Conservation (phyloP, 2,329 filamentous ascomycete genomes). For the Colletotrichum incanum region DNA sequence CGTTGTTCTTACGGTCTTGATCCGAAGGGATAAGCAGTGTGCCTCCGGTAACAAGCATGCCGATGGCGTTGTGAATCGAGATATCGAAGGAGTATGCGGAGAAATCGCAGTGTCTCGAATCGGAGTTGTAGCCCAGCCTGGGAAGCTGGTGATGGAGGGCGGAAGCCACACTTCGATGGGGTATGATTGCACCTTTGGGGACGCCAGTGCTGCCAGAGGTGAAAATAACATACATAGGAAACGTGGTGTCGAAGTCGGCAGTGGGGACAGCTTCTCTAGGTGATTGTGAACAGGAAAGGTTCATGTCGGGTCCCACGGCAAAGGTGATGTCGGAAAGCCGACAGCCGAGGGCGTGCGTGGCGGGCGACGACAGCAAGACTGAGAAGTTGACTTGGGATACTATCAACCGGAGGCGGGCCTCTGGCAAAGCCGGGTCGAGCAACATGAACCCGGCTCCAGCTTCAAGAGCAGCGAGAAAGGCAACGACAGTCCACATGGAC, state of each 20-base stretch:
- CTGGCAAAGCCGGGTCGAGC: constrained; percentile 13
- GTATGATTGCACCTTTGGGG: background rate
- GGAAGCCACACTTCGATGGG: background rate
- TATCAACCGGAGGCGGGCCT: background rate
- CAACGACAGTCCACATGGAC: constrained; percentile 19
- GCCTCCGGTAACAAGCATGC: background rate
- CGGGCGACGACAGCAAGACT: background rate
- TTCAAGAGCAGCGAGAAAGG: constrained; percentile 31
- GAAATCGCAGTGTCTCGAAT: constrained; percentile 46
- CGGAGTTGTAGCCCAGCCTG: background rate
- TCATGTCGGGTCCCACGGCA: background rate
- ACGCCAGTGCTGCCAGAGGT: constrained; percentile 8
- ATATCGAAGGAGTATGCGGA: constrained; percentile 53
- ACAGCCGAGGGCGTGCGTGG: background rate
- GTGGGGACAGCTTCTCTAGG: too few species aligned
- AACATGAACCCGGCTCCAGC: constrained; percentile 14
- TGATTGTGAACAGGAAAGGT: background rate
- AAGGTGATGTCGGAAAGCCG: background rate
- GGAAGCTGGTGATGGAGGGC: background rate
- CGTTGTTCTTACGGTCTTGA: background rate
- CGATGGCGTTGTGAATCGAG: constrained; percentile 43
- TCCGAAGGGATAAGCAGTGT: background rate
- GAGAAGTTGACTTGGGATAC: background rate
- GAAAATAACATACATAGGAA: background rate
- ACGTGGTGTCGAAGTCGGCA: background rate